phyloP scores from a whole-genome alignment of 2,329 filamentous ascomycete species.

The Sordariomycetes sp. region DNA sequence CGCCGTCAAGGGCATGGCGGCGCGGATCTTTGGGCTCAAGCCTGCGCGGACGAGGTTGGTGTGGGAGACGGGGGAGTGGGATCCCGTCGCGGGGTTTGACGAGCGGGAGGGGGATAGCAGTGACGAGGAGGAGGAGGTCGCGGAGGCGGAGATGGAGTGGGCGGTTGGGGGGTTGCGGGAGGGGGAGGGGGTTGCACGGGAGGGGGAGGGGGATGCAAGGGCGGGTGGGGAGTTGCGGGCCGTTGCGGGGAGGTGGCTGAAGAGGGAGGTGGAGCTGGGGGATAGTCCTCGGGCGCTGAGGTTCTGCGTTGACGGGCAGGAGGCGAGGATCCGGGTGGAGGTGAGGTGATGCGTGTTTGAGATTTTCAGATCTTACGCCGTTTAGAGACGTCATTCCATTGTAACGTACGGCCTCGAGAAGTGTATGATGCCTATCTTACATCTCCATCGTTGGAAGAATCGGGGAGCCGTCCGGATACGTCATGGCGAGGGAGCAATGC shows the following conservation, averaged over 20 bases:
- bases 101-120: constrained; percentile 41
- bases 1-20: constrained; percentile 64
- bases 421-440: too few species aligned
- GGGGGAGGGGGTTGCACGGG: constrained; percentile 10
- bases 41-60: constrained; percentile 55
- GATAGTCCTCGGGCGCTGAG: constrained; percentile 73
- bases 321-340: constrained; percentile 62
- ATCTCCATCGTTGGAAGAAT: too few species aligned
- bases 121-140: constrained; percentile 33
- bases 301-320: constrained; percentile 64
- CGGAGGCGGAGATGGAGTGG: constrained; percentile 17
- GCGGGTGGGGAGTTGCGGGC: constrained; percentile 11
- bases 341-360: constrained; percentile 18
- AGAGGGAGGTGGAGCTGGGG: constrained; percentile 65
- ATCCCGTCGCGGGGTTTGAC: constrained; percentile 56
- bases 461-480: too few species aligned
- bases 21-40: constrained; percentile 50
- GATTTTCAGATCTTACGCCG: too few species aligned
- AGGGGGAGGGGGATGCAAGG: constrained; percentile 10
- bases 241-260: constrained; percentile 47
- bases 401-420: too few species aligned
- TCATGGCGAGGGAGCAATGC: too few species aligned
- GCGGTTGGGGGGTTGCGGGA: constrained; percentile 9
- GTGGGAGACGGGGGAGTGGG: constrained; percentile 88
- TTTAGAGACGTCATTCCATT: too few species aligned